Evolutionary conservation across 306 rosid genomes (phyloP).

Genomic region (Hippophae gyantsensis): DNA sequence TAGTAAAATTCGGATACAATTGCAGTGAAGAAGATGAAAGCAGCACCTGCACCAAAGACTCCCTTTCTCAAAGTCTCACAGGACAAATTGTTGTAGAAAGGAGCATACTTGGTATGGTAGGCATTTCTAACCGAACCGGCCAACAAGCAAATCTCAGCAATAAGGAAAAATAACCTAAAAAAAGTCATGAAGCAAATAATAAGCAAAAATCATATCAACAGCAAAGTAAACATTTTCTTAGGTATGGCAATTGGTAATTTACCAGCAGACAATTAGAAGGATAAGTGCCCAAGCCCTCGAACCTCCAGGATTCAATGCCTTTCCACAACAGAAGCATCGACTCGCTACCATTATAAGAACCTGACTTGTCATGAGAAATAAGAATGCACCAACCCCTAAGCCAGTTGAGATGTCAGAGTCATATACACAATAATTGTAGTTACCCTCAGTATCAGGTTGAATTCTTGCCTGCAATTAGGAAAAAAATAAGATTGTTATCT

Average conservation of each 20-base stretch:
- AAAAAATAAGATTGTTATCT: background rate
- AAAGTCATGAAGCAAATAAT: background rate
- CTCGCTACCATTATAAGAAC: constrained; percentile 72
- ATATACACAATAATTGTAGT: constrained; percentile 63
- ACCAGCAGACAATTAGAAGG: constrained; percentile 93
- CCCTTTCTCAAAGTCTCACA: constrained; percentile 81
- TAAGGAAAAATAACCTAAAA: constrained; percentile 78
- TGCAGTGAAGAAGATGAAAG: constrained; percentile 57
- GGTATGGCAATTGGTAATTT: constrained; percentile 5
- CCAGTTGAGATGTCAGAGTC: constrained; percentile 78
- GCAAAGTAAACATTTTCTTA: background rate
- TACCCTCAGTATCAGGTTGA: constrained; percentile 26
- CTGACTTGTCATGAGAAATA: constrained; percentile 73
- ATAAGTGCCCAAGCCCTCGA: constrained; percentile 80
- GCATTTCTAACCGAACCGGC: constrained; percentile 93
- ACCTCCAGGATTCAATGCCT: constrained; percentile 78
- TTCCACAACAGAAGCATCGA: constrained; percentile 95
- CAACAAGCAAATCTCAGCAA: constrained; percentile 80
- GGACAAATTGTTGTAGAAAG: constrained; percentile 19
- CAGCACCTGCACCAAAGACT: constrained; percentile 88
- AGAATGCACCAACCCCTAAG: constrained; percentile 83
- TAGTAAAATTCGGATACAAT: constrained; percentile 69
- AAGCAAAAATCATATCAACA: constrained; percentile 9
- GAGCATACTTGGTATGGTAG: constrained; percentile 79
- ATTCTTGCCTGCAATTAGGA: constrained; percentile 47